These are phyloP conservation scores for Yamadazyma mexicana DNA, from an alignment of 1,139 yeast genomes.

Conservation along the genomic window DNA sequence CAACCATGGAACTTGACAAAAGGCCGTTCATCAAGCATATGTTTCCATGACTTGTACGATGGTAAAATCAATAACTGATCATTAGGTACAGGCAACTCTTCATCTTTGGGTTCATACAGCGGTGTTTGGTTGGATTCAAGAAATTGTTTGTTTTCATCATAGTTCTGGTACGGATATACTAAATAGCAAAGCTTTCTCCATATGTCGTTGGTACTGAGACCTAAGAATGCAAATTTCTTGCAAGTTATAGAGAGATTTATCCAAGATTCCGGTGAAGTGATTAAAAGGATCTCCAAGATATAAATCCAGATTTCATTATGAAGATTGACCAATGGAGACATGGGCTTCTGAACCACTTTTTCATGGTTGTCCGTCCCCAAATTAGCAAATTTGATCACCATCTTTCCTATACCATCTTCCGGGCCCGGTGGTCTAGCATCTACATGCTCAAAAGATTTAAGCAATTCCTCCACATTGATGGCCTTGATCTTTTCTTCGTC, in stretches of 20 bases:
- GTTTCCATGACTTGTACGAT: conserved; percentile 53
- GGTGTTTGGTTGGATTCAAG: conserved; percentile 14
- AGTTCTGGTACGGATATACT: conserved; percentile 58
- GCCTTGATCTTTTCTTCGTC: conserved; percentile 35
- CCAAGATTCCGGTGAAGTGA: conserved; percentile 63
- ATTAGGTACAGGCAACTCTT: conserved; percentile 36
- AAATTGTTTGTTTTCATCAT: conserved; percentile 39
- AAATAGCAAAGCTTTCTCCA: conserved; percentile 60
- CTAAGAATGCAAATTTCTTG: conserved; percentile 59
- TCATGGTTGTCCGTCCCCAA: conserved; percentile 32
- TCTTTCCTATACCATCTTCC: conserved; percentile 18
- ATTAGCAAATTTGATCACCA: conserved; percentile 31
- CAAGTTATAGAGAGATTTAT: conserved; percentile 64
- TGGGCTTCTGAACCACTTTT: conserved; percentile 33
- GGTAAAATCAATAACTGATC: conserved; percentile 45
- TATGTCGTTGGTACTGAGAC: conserved; percentile 51
- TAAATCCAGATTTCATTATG: conserved; percentile 66
- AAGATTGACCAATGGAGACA: conserved; percentile 55
- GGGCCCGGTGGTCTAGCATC: conserved; percentile 31
- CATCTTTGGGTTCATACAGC: conserved; percentile 18
- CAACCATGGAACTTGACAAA: conserved; percentile 78
- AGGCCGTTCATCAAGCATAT: conserved; percentile 56
- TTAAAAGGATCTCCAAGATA: conserved; percentile 54
- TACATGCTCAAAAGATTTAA: conserved; percentile 29
- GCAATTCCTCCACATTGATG: conserved; percentile 38